Base-by-base conservation (phyloP, 345 rosid species). In the Moricandia arvensis region DNA sequence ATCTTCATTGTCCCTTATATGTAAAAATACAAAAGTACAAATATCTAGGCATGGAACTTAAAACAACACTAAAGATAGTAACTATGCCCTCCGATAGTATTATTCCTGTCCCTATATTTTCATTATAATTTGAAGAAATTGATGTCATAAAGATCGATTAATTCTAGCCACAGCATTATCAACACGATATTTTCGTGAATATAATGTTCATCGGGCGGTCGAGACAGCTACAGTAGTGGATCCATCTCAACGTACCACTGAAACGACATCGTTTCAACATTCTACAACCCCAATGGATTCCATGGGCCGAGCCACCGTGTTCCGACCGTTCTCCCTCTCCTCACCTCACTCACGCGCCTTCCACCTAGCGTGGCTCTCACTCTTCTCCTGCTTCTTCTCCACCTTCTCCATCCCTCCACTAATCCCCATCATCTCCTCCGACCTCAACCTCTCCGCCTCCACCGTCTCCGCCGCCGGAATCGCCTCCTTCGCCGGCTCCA, bases 391-490 rank as follows among this genome's bases (percentile, higher is more conserved):
- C 85, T 91, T 84, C 87, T 82, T 93, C 86, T 88, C 98, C 84
- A 88, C 93, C 72, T 93, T 91, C 86, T 88, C 96, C 24, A 89
- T 91, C 82, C 96, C 96, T 53, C 96, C 97, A 3, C 92, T 91
- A 15, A 2, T 89, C 8, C 93, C 97, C 15, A 16, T 91, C 70
- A 89, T 93, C 81, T 86, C 89, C 10, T 41, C 59, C 3, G 88
- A 88, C 80, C 91, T 93, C 69, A 18, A 61, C 53, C 89, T 93
- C 78, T 71, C 93, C 11, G 67, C 64, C 0, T n/a, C 87, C 24
- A 86, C 87, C 49, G 58, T 88, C 4, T 86, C 84, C 55, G 35
- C 77, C 1, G 90, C 97, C 16, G 90, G 86, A 16, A 80, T 81
- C 34, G 98, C 98, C 71, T 85, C 98, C 75, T 93, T 93, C 68